Evolutionary conservation across 768 basidiomycete species (phyloP).

Genomic region (Lactarius vividus): DNA sequence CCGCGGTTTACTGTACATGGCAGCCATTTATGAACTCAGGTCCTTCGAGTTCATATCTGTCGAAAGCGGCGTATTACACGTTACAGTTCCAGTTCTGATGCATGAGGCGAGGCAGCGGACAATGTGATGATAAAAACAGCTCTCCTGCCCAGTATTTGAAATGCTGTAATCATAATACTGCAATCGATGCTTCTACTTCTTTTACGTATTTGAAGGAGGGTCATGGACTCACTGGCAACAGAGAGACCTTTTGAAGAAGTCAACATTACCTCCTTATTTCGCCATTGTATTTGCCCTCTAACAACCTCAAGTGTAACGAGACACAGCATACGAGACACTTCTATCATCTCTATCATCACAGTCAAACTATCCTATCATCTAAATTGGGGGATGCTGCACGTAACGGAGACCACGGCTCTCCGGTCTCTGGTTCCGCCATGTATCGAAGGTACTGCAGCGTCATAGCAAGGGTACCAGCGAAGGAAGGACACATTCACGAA

Average conservation of each 20-base stretch:
- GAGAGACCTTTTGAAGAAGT: neutral
- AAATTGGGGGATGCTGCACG: too few relatives aligned
- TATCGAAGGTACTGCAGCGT: neutral
- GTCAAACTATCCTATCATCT: neutral
- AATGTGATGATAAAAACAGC: neutral
- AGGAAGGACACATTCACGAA: slow-evolving; percentile 65
- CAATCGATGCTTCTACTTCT: neutral
- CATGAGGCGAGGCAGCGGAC: too few relatives aligned
- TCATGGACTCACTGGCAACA: neutral
- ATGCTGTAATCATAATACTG: neutral
- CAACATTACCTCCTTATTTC: neutral
- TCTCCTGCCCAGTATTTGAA: neutral
- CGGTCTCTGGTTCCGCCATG: neutral
- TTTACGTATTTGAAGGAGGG: neutral
- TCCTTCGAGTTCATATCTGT: too few relatives aligned
- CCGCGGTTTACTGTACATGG: too few relatives aligned
- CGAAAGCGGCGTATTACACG: too few relatives aligned
- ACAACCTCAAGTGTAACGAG: neutral
- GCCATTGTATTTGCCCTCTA: neutral
- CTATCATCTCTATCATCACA: neutral
- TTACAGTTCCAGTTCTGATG: too few relatives aligned
- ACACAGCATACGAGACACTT: neutral
- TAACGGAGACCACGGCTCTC: neutral
- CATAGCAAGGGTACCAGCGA: slow-evolving; percentile 10
- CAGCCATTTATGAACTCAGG: too few relatives aligned